phyloP scores from a whole-genome alignment of 805 yeast species.

The Saccharomycopsis sp. region DNA sequence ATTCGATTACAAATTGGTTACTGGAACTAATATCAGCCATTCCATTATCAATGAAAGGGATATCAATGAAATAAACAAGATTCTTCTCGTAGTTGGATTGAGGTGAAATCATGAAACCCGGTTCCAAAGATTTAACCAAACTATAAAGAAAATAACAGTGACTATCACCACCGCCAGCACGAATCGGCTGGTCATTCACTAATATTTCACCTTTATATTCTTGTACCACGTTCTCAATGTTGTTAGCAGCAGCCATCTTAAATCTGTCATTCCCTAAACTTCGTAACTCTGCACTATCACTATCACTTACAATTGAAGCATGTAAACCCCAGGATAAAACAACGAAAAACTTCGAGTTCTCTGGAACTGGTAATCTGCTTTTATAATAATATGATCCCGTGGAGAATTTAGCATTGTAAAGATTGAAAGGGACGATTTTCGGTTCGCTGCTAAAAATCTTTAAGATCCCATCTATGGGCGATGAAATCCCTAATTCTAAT shows the following conservation, averaged over 20 bases:
- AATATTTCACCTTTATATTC: slow-evolving; percentile 38
- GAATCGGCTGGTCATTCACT: slow-evolving; percentile 19
- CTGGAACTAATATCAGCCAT: slow-evolving; percentile 38
- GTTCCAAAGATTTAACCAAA: slow-evolving; percentile 49
- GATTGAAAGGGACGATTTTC: slow-evolving; percentile 31
- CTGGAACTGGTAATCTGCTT: slow-evolving; percentile 21
- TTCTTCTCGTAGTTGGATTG: slow-evolving; percentile 4
- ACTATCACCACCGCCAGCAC: slow-evolving; percentile 23
- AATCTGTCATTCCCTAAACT: slow-evolving; percentile 53
- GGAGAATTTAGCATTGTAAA: slow-evolving; percentile 41
- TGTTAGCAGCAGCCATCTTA: slow-evolving; percentile 48
- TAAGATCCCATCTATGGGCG: slow-evolving; percentile 26
- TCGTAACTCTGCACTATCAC: slow-evolving; percentile 59
- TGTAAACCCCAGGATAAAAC: slow-evolving; percentile 76
- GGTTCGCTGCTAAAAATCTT: slow-evolving; percentile 25
- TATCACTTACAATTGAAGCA: slow-evolving; percentile 69
- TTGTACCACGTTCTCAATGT: slow-evolving; percentile 40
- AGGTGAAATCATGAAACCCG: slow-evolving; percentile 59
- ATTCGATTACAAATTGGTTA: slow-evolving; percentile 31
- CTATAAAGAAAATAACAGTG: slow-evolving; percentile 58
- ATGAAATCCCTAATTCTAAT: slow-evolving; percentile 40
- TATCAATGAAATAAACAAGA: slow-evolving; percentile 10
- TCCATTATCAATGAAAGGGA: slow-evolving; percentile 28
- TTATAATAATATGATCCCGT: slow-evolving; percentile 28
- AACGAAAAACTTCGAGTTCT: slow-evolving; percentile 34